Percentiles rank a stretch among this genome's conserved stretches.
phyloP scores from a whole-genome alignment of 371 early-diverging fungal species.

The Mucor circinelloides region DNA sequence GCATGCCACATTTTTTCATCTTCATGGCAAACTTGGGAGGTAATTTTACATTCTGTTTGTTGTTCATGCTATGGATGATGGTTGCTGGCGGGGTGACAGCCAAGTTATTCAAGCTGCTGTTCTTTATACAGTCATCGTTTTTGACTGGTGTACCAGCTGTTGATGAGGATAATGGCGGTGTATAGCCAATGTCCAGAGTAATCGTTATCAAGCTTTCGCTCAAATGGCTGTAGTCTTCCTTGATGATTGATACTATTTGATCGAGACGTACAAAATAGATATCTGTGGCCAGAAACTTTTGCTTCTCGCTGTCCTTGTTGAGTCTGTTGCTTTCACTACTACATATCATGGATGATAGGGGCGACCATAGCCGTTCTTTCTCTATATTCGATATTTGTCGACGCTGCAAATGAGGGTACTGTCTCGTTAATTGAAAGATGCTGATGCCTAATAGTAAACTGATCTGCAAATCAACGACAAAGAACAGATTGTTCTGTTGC shows the following conservation, averaged over 20 bases:
- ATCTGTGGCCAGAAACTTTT: conserved; percentile 55
- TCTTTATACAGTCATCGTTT: neutral
- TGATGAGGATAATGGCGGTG: neutral
- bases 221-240: conserved; percentile 63
- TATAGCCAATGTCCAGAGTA: conserved; percentile 66
- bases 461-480: conserved; percentile 71
- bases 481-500: conserved; percentile 45
- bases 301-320: conserved; percentile 56
- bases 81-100: neutral
- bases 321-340: conserved; percentile 24
- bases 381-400: conserved; percentile 55
- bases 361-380: conserved; percentile 75
- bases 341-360: conserved; percentile 67
- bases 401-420: conserved; percentile 63
- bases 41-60: conserved; percentile 34
- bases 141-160: neutral
- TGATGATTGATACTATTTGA: conserved; percentile 63
- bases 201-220: conserved; percentile 71
- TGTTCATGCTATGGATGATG: neutral
- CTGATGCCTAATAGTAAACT: conserved; percentile 60
- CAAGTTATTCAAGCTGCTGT: neutral
- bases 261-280: conserved; percentile 70
- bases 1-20: conserved; percentile 37
- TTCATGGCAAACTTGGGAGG: conserved; percentile 62
- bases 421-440: conserved; percentile 46